phyloP scores from a whole-genome alignment of 1,139 yeast genomes.

The Blastobotrys serpentis region DNA sequence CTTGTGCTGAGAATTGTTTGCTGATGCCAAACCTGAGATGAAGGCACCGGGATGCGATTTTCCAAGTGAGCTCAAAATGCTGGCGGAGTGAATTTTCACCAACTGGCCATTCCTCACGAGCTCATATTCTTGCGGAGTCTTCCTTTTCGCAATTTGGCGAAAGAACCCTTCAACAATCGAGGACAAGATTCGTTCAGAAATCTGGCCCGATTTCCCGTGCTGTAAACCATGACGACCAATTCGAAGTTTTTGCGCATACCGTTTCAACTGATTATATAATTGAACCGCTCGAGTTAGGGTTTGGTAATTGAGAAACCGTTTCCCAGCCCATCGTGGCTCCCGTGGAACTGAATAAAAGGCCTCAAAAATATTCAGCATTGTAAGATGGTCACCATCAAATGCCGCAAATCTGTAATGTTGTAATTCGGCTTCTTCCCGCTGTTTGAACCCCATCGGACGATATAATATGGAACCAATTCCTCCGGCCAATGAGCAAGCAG shows the following conservation, averaged over 20 bases:
- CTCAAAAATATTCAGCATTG: constrained; percentile 74
- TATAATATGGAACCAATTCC: constrained; percentile 65
- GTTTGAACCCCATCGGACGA: constrained; percentile 51
- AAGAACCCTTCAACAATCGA: constrained; percentile 12
- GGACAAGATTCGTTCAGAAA: background rate
- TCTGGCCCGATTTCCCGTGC: background rate
- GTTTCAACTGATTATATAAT: background rate
- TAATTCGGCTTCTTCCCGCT: constrained; percentile 60
- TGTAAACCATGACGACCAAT: constrained; percentile 5
- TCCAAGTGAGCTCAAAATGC: background rate
- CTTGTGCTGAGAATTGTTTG: background rate
- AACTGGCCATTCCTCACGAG: background rate
- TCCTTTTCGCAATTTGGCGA: constrained; percentile 13
- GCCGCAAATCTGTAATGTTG: constrained; percentile 62
- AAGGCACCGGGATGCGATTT: background rate
- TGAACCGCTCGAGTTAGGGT: constrained; percentile 59
- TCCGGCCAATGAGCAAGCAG: constrained; percentile 74
- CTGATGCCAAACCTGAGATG: background rate
- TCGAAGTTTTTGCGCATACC: constrained; percentile 10
- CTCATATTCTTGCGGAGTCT: background rate
- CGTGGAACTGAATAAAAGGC: constrained; percentile 50
- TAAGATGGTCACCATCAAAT: constrained; percentile 86
- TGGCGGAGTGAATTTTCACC: background rate
- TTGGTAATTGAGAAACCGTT: constrained; percentile 69
- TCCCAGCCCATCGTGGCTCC: constrained; percentile 69